These are phyloP conservation scores for Coemansia sp. DNA, from an alignment of 192 early-diverging fungal genomes.

Conservation along the genomic window DNA sequence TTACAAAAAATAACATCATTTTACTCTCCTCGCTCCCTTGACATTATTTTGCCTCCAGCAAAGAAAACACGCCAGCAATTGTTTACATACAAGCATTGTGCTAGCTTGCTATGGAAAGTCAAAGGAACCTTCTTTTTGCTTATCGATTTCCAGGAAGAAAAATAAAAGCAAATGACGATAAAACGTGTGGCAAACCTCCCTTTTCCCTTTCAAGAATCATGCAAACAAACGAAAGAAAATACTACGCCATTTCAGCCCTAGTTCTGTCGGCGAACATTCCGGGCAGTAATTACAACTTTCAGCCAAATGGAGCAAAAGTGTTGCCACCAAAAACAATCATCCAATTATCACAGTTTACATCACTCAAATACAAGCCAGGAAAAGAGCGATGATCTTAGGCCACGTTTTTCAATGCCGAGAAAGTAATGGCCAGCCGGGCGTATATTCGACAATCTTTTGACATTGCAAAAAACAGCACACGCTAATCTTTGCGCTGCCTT, in stretches of 20 bases:
- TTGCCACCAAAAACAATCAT: neutral
- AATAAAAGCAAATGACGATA: neutral
- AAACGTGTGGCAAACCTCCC: neutral
- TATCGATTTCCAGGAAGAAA: neutral
- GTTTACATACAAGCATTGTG: neutral
- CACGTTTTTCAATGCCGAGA: neutral
- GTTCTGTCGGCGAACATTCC: neutral
- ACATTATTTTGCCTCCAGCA: neutral
- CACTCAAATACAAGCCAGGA: too few species aligned
- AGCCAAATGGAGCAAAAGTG: neutral
- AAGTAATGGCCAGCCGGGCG: neutral
- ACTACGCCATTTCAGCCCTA: neutral
- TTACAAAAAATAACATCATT: neutral
- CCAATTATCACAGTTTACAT: neutral
- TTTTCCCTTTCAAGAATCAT: neutral
- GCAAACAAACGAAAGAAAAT: neutral
- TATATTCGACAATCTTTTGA: neutral
- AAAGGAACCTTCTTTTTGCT: neutral
- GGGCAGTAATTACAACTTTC: neutral
- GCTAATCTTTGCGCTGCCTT: neutral
- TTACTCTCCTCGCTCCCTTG: neutral
- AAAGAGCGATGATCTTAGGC: neutral
- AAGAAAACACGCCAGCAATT: neutral
- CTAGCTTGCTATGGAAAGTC: neutral
- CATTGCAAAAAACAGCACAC: neutral